phyloP scores from a whole-genome alignment of 495 filamentous ascomycete species.

The Aspergillus nanangensis region DNA sequence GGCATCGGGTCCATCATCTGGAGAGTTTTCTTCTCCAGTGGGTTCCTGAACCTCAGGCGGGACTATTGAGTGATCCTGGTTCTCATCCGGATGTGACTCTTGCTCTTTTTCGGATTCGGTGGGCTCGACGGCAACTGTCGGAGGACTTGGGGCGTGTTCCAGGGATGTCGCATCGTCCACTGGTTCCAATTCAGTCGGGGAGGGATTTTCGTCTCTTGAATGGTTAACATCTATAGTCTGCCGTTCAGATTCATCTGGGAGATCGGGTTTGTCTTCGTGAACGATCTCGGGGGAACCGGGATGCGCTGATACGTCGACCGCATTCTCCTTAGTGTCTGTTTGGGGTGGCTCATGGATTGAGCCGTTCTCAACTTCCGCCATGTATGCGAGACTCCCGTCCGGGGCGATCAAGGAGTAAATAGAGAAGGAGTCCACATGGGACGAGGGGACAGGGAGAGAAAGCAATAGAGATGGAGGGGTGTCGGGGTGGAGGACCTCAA shows the following conservation, averaged over 20 bases:
- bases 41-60: slow-evolving; percentile 4
- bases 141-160: slow-evolving; percentile 17
- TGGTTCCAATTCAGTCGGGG: slow-evolving; percentile 13
- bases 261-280: slow-evolving; percentile 27
- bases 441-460: slow-evolving; percentile 21
- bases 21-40: slow-evolving; percentile 7
- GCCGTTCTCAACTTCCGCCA: slow-evolving; percentile 44
- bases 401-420: slow-evolving; percentile 24
- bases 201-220: slow-evolving; percentile 7
- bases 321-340: slow-evolving; percentile 29
- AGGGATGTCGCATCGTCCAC: slow-evolving; percentile 10
- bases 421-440: slow-evolving; percentile 30
- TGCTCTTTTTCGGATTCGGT: slow-evolving; percentile 11
- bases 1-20: slow-evolving; percentile 6
- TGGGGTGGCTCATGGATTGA: slow-evolving; percentile 28
- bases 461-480: slow-evolving; percentile 28
- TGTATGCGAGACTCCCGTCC: slow-evolving; percentile 35
- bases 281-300: slow-evolving; percentile 22
- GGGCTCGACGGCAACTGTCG: slow-evolving; percentile 16
- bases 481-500: neutral
- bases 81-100: slow-evolving; percentile 11
- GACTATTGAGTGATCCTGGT: slow-evolving; percentile 4
- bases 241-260: slow-evolving; percentile 26
- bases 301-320: slow-evolving; percentile 26
- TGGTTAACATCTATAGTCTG: slow-evolving; percentile 25